Evolutionary conservation across 805 yeast genomes (phyloP), one percentile per base, ranked within the genome.

Genomic region (Pichia ethanolica): DNA sequence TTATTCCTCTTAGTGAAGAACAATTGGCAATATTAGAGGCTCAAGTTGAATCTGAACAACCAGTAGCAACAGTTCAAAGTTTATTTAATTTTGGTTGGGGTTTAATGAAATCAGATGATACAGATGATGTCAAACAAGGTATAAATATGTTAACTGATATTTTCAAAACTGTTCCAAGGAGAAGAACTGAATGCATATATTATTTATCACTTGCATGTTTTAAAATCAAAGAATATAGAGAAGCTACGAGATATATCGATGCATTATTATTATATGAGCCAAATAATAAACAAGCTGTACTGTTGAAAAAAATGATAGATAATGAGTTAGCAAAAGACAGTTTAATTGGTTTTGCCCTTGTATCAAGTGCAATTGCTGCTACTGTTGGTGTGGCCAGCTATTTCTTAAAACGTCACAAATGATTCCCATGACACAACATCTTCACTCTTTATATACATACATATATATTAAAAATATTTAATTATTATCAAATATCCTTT

Each of bases 21-120:
- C 95, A 91, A 59, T 73, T 93, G 39, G 83, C 79, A 13, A 77
- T 89, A 1, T 75, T 93, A 33, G 82, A 79, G 54, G 77, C 81
- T 57, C 96, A 89, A 59, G 89, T 87, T 39, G 78, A 81, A 30
- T 72, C 83, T 1, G 98, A 93, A 63, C 82, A 86, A 34, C 95
- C 93, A 5, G 71, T 76, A 38, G 89, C 88, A 0, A 75, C 90
- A 0, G 75, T 86, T 0, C 97, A 89, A 65, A 83, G 97, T 3
- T 78, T 82, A 50, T 93, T 93, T 75, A 93, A 95, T 67, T 87
- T 86, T 59, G 95, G 97, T 0, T 93, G 99, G 99, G 99, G 95
- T 4, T 71, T 93, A 45, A 79, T 95, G 54, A 90, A 89, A 64
- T 82, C 95, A 2, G 62, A 66, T 45, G 72, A 74, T 45, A 71